Percentiles rank a stretch among this genome's conserved stretches.
These are phyloP conservation scores for Candida pseudoviswanathii DNA, from an alignment of 1,139 yeast genomes.

Conservation along the genomic window DNA sequence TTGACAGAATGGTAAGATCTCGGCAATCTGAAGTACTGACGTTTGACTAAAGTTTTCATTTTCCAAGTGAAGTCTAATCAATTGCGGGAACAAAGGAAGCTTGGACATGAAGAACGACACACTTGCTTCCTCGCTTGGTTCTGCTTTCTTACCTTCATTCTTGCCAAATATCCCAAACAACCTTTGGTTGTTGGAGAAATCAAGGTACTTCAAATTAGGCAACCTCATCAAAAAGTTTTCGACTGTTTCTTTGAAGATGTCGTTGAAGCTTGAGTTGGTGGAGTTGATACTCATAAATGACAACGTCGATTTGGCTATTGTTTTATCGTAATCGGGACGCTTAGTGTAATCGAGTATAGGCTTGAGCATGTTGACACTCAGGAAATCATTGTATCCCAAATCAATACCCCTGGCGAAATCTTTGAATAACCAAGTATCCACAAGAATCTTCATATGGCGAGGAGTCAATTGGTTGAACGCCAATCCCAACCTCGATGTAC, in stretches of 20 bases:
- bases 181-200: slow-evolving; percentile 64
- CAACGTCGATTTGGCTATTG: slow-evolving; percentile 36
- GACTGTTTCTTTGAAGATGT: slow-evolving; percentile 32
- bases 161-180: slow-evolving; percentile 42
- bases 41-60: slow-evolving; percentile 52
- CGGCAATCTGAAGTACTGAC: slow-evolving; percentile 57
- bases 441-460: slow-evolving; percentile 51
- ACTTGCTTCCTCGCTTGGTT: slow-evolving; percentile 21
- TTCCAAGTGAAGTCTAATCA: slow-evolving; percentile 63
- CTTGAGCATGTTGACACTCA: slow-evolving; percentile 31
- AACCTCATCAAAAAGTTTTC: slow-evolving; percentile 39
- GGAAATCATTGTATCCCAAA: slow-evolving; percentile 70
- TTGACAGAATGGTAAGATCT: slow-evolving; percentile 62
- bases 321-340: slow-evolving; percentile 21
- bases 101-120: slow-evolving; percentile 49
- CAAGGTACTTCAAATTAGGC: slow-evolving; percentile 62
- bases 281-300: slow-evolving; percentile 72
- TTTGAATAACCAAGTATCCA: slow-evolving; percentile 42
- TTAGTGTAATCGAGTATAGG: slow-evolving; percentile 26
- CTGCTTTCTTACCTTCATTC: slow-evolving; percentile 3
- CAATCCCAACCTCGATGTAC: slow-evolving; percentile 61
- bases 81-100: slow-evolving; percentile 59
- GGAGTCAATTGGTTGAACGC: slow-evolving; percentile 64
- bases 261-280: slow-evolving; percentile 51
- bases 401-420: slow-evolving; percentile 58